These are phyloP conservation scores for Macroventuria anomochaeta DNA, from an alignment of 2,329 filamentous ascomycete species.

Conservation along the genomic window DNA sequence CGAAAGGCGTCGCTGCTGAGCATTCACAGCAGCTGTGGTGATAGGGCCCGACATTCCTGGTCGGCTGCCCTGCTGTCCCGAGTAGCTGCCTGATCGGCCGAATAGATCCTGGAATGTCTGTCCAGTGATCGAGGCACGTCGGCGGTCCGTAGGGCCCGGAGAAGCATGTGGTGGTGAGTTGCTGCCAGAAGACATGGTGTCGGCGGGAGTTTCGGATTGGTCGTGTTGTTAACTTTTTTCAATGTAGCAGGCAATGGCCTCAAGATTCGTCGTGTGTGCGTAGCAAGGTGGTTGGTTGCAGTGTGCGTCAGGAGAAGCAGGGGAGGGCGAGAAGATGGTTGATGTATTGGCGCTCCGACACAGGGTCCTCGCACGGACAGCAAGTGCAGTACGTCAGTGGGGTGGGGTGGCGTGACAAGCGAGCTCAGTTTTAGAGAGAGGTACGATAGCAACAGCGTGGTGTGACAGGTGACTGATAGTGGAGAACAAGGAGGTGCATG, in stretches of 20 bases:
- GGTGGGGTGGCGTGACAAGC: constrained; percentile 38
- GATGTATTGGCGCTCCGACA: constrained; percentile 32
- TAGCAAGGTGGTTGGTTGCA: not conserved
- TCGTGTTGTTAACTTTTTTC: not conserved
- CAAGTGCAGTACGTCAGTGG: constrained; percentile 33
- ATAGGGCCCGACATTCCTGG: constrained; percentile 54
- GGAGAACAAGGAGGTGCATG: constrained; percentile 14
- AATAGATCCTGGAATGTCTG: constrained; percentile 59
- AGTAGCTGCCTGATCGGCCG: constrained; percentile 46
- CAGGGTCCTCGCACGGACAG: constrained; percentile 23
- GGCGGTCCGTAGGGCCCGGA: constrained; percentile 45
- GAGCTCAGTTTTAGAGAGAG: constrained; percentile 19
- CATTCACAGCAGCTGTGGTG: constrained; percentile 57
- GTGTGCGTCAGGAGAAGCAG: constrained; percentile 18
- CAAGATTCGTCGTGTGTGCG: constrained; percentile 1
- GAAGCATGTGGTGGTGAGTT: constrained; percentile 50
- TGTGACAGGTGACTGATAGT: constrained; percentile 17
- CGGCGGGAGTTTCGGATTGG: constrained; percentile 19
- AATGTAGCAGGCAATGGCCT: not conserved
- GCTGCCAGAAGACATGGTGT: constrained; percentile 48
- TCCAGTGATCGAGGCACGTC: constrained; percentile 57
- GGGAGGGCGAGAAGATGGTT: constrained; percentile 25
- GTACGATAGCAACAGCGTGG: constrained; percentile 23
- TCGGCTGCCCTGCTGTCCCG: constrained; percentile 37
- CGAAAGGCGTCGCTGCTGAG: constrained; percentile 57